Conservation (phyloP, 768 basidiomycete species). For the Lentinula sp. region DNA sequence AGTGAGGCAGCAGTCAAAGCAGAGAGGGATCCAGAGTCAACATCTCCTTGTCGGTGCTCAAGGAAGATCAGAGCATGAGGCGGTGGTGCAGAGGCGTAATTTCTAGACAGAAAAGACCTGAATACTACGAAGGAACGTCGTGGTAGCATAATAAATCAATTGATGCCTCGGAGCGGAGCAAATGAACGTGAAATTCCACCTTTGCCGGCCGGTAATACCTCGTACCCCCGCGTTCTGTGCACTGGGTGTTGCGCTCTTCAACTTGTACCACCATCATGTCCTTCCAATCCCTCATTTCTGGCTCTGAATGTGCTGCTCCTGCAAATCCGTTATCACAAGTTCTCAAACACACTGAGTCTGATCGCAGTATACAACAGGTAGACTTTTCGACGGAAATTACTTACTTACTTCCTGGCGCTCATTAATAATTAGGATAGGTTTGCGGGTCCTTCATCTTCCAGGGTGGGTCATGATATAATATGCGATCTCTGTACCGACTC, state of each 20-base stretch:
- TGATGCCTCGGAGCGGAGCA: neutral
- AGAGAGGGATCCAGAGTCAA: slow-evolving; percentile 82
- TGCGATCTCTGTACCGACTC: neutral
- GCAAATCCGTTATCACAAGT: slow-evolving; percentile 87
- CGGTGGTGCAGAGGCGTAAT: slow-evolving; percentile 54
- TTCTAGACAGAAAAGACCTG: slow-evolving; percentile 21
- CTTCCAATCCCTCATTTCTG: slow-evolving; percentile 75
- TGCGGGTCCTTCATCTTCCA: slow-evolving; percentile 65
- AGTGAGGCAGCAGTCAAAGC: slow-evolving; percentile 87
- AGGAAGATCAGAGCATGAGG: slow-evolving; percentile 84
- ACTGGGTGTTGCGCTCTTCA: neutral
- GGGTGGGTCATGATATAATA: slow-evolving; percentile 33
- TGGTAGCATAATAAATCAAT: slow-evolving; percentile 1
- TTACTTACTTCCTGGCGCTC: neutral
- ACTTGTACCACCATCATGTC: slow-evolving; percentile 43
- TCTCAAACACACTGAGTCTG: slow-evolving; percentile 83
- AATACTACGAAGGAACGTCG: slow-evolving; percentile 12
- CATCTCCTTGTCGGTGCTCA: slow-evolving; percentile 76
- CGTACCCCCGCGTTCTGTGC: neutral
- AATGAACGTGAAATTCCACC: slow-evolving; percentile 6
- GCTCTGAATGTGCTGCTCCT: slow-evolving; percentile 81
- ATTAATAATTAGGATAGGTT: slow-evolving; percentile 54
- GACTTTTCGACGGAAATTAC: slow-evolving; percentile 12
- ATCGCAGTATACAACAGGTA: slow-evolving; percentile 85
- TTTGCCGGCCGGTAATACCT: slow-evolving; percentile 15